Evolutionary conservation across 2,329 filamentous ascomycete genomes (phyloP).

Genomic region (Beauveria asiatica): DNA sequence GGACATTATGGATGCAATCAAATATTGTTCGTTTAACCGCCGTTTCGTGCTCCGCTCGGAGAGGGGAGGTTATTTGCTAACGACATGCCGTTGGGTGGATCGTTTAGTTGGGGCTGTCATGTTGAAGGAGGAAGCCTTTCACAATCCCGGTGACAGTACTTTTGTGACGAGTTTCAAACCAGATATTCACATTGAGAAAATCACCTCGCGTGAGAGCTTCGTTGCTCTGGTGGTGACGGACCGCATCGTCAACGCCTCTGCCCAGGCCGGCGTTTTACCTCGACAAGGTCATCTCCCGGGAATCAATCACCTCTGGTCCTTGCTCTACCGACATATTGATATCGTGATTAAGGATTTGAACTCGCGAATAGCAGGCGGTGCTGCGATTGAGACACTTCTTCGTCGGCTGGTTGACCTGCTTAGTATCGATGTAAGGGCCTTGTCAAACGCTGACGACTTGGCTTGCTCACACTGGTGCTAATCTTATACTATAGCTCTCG

Average conservation of each 20-base stretch:
- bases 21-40: conserved; percentile 8
- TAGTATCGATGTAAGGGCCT: conserved; percentile 2
- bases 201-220: neutral
- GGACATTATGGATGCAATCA: conserved; percentile 9
- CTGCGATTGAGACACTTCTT: neutral
- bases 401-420: neutral
- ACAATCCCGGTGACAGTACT: neutral
- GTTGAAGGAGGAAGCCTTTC: conserved; percentile 6
- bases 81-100: neutral
- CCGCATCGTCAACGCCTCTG: conserved; percentile 8
- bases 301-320: conserved; percentile 6
- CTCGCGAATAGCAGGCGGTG: conserved; percentile 1
- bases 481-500: neutral
- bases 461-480: neutral
- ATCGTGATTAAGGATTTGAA: conserved; percentile 5
- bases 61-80: neutral
- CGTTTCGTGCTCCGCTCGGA: neutral
- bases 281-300: conserved; percentile 2
- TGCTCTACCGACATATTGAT: conserved; percentile 3
- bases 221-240: conserved; percentile 2
- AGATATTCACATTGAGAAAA: neutral
- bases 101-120: conserved; percentile 4
- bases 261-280: neutral
- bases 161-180: conserved; percentile 1
- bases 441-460: neutral